Evolutionary conservation across 495 filamentous ascomycete species (phyloP), one percentile per base, ranked within the genome.

Genomic region (Chaetomium tenue): DNA sequence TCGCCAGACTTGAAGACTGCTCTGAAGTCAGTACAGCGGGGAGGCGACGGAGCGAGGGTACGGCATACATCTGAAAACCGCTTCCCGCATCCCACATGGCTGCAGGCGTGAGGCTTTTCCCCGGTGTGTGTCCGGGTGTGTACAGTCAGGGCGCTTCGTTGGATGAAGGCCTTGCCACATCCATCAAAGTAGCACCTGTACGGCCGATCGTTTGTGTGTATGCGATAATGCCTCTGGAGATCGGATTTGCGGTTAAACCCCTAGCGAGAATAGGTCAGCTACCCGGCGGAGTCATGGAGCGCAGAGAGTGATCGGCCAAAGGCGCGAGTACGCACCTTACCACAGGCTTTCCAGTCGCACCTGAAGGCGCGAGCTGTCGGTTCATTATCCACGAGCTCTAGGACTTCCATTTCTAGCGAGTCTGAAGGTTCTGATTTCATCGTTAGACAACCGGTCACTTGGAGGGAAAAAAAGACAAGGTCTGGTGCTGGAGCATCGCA

Each of bases 221-320:
- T 96, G 54, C 91, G 85, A 74, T 90, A 90, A 74, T 96, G 91
- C 71, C 91, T 84, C 74, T 91, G 89, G 58, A 96, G 83, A 78
- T 96, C 91, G 11, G 91, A 96, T 75, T 94, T 96, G 77, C 91
- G 87, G 82, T 93, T 94, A 84, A 96, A 96, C 64, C 89, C 90
- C 91, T 95, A 47, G 26, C 40, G 60, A 37, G 5, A 12, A 60
- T 52, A 25, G 54, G 70, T 75, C 23, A 76, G 70, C 61, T 58
- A 66, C 56, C 64, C 55, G 23, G 3, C 54, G 4, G 16, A 2
- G 47, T 50, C 28, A 28, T 7, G 20, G n/a, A 11, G 33, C 7
- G 15, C 30, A 13, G 5, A 11, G 15, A 15, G 2, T 47, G 0
- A 13, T 11, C 39, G 22, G 53, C 33, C 20, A 50, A 0, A 51